Evolutionary conservation across 1,284 basidiomycete genomes (phyloP), one percentile per base, ranked within the genome.

Genomic region (Rhodotorula mucilaginosa): DNA sequence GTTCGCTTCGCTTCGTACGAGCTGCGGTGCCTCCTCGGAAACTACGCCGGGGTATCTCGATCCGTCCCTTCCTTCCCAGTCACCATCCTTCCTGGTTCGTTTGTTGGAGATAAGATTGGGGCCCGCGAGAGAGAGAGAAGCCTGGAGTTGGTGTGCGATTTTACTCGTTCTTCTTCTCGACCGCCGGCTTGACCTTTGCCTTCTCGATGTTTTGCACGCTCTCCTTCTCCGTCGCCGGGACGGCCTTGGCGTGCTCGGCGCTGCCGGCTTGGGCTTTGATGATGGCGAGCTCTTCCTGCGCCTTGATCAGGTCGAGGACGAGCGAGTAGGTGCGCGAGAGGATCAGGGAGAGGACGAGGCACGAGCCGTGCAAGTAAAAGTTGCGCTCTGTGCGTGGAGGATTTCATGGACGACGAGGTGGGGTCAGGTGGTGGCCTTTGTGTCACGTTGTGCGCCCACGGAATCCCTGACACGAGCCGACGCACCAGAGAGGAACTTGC

Each of bases 281-380:
- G 48, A 75, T 63, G 12, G 80, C 81, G 26, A 82, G 78, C 67
- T 82, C 81, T 72, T 83, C 82, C 73, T 83, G 82, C 10, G 81
- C 76, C 73, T 82, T 81, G 80, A 83, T 82, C 26, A 83, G 78
- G 73, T 83, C 82, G 48, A 81, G 78, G 58, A 83, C 80, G 72
- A 83, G 80, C 61, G 80, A 80, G 78, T 83, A 82, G 39, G 80
- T 82, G 62, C 82, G 79, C 34, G 81, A 81, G 46, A 83, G 80
- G 71, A 82, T 81, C 34, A 80, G 69, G 16, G 77, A 77, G 49
- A 83, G 78, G 80, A 83, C 82, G 44, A 83, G 80, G 58, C 82
- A 83, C 56, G 74, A 77, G 44, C 76, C 77, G 68, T 77, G 74
- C 48, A 79, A 74, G 72, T 79, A 79, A 66, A 79, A 76, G 74